phyloP scores from a whole-genome alignment of 1,139 yeast genomes.

The Meyerozyma carpophila region DNA sequence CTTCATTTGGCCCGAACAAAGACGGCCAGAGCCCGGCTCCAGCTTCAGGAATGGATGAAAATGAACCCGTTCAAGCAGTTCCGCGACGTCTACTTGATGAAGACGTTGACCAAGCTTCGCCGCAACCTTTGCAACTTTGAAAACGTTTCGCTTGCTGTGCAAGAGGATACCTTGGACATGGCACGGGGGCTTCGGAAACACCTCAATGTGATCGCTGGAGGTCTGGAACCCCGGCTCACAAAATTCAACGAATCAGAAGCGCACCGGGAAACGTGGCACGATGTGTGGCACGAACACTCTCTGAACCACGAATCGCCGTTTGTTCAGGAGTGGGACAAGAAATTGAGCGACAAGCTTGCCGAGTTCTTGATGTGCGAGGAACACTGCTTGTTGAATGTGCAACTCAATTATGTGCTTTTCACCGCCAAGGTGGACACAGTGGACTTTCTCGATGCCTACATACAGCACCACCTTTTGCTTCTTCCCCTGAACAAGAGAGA shows the following conservation, averaged over 20 bases:
- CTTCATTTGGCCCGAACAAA: conserved; percentile 9
- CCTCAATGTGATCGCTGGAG: neutral
- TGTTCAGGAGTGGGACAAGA: conserved; percentile 21
- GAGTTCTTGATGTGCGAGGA: conserved; percentile 23
- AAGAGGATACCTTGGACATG: conserved; percentile 1
- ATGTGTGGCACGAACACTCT: conserved; percentile 3
- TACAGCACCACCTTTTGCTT: conserved; percentile 3
- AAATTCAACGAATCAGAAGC: neutral
- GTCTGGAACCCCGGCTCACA: neutral
- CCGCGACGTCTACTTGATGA: conserved; percentile 21
- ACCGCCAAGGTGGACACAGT: conserved; percentile 25
- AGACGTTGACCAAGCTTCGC: conserved; percentile 4
- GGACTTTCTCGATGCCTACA: conserved; percentile 16
- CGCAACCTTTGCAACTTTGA: neutral
- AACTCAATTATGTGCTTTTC: conserved; percentile 32
- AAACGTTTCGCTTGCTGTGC: neutral
- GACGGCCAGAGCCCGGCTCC: conserved; percentile 17
- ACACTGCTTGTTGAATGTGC: conserved; percentile 27
- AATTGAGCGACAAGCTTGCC: conserved; percentile 19
- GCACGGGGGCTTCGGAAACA: neutral
- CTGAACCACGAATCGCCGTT: conserved; percentile 6
- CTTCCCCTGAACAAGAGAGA: conserved; percentile 3
- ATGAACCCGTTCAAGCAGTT: conserved; percentile 32
- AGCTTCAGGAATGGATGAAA: conserved; percentile 37
- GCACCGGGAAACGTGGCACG: neutral